phyloP scores from a whole-genome alignment of 108 stramenopile species.

The Heterococcus sp. region DNA sequence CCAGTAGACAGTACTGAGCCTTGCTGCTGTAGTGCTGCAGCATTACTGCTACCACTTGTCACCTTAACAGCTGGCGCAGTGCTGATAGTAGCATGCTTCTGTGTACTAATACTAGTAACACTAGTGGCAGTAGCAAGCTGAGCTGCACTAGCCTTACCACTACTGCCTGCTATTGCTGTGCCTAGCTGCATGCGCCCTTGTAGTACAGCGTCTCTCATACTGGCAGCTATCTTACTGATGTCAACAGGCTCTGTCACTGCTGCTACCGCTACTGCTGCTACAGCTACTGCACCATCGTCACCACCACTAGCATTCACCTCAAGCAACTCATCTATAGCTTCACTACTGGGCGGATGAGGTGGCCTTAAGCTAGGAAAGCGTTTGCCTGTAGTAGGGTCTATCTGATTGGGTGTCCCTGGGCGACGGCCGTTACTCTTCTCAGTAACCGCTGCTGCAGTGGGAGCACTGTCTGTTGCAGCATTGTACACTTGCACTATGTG shows the following conservation, averaged over 20 bases:
- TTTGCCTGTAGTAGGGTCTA: slow-evolving; percentile 26
- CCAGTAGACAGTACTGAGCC: too few species aligned
- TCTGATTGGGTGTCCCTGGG: neutral
- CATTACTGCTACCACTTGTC: too few species aligned
- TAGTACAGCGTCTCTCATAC: neutral
- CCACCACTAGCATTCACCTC: neutral
- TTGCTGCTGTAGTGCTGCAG: too few species aligned
- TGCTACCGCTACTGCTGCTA: neutral
- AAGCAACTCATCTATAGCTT: slow-evolving; percentile 28
- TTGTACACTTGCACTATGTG: slow-evolving; percentile 17
- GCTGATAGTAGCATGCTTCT: too few species aligned
- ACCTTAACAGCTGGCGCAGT: too few species aligned
- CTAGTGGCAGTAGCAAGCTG: too few species aligned
- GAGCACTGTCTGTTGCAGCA: neutral
- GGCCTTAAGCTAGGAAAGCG: slow-evolving; percentile 35
- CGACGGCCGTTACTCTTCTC: neutral
- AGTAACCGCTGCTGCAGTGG: neutral
- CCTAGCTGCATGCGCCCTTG: too few species aligned
- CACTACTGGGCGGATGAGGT: slow-evolving; percentile 27
- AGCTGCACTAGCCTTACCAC: too few species aligned
- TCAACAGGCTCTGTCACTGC: neutral
- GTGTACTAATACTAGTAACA: too few species aligned
- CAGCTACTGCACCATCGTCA: slow-evolving; percentile 2
- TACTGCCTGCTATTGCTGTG: too few species aligned
- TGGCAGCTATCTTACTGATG: neutral